phyloP scores from a whole-genome alignment of 2,329 filamentous ascomycete species.

The Paracoccidioides brasiliensis region DNA sequence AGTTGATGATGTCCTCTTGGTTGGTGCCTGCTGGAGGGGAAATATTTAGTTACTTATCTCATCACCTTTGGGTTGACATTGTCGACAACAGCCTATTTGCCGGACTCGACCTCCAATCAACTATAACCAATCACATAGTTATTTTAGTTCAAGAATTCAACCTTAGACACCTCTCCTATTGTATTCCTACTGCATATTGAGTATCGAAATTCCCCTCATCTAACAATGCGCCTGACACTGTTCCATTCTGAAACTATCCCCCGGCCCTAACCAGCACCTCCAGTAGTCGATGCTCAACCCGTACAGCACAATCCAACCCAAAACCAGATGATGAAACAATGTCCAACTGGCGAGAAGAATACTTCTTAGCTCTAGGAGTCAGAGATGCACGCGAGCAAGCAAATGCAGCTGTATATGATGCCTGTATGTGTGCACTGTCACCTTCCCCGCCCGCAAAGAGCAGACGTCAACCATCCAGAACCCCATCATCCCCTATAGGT shows the following conservation, averaged over 20 bases:
- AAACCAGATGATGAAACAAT: slow-evolving; percentile 23
- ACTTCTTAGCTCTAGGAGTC: slow-evolving; percentile 59
- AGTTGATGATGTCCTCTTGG: too few species aligned
- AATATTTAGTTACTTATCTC: too few species aligned
- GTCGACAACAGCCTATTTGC: too few species aligned
- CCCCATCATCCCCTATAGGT: background rate
- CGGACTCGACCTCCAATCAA: too few species aligned
- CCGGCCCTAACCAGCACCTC: too few species aligned
- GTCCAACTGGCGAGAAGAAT: slow-evolving; percentile 70
- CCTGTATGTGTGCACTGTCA: slow-evolving; percentile 43
- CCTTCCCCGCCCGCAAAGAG: background rate
- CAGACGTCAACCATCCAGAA: background rate
- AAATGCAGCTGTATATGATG: slow-evolving; percentile 57
- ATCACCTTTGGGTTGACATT: too few species aligned
- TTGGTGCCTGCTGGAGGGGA: too few species aligned
- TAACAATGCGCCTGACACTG: background rate
- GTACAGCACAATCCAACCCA: background rate
- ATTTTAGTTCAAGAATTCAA: background rate
- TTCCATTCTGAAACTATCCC: slow-evolving; percentile 4
- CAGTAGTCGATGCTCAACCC: too few species aligned
- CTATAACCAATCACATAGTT: too few species aligned
- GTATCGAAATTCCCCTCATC: background rate
- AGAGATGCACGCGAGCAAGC: slow-evolving; percentile 55
- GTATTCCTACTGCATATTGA: background rate
- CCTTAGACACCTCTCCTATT: background rate